phyloP scores from a whole-genome alignment of 1,284 basidiomycete genomes.

The Entoloma clypeatum region DNA sequence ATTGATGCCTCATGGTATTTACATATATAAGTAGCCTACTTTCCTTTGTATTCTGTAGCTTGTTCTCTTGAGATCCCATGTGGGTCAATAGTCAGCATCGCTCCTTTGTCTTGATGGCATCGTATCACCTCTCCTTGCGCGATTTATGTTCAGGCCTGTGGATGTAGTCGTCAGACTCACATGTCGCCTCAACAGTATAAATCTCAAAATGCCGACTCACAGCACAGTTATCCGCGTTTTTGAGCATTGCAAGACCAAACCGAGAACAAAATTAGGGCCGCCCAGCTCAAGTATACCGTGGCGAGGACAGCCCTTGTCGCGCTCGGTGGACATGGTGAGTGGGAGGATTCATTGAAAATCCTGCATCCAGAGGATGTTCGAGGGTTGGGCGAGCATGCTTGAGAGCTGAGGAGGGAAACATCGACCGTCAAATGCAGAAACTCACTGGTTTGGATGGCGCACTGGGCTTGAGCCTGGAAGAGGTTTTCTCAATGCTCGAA shows the following conservation, averaged over 20 bases:
- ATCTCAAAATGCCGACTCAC: neutral
- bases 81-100: no score
- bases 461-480: neutral
- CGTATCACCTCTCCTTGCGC: no score
- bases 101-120: no score
- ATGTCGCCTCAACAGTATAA: no score
- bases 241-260: neutral
- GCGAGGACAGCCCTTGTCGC: neutral
- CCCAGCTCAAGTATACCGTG: neutral
- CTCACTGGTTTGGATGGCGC: neutral
- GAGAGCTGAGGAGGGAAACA: neutral
- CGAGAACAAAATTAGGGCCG: constrained; percentile 1
- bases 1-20: no score
- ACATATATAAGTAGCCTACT: no score
- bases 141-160: no score
- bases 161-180: no score
- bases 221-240: neutral
- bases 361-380: neutral
- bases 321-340: neutral
- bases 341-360: neutral
- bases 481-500: neutral
- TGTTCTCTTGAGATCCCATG: no score
- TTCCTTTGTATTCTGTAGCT: no score
- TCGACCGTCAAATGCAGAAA: neutral
- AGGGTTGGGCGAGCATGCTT: neutral